These are phyloP conservation scores for Rhizomucor pusillus DNA, from an alignment of 371 early-diverging fungal species.

Conservation along the genomic window DNA sequence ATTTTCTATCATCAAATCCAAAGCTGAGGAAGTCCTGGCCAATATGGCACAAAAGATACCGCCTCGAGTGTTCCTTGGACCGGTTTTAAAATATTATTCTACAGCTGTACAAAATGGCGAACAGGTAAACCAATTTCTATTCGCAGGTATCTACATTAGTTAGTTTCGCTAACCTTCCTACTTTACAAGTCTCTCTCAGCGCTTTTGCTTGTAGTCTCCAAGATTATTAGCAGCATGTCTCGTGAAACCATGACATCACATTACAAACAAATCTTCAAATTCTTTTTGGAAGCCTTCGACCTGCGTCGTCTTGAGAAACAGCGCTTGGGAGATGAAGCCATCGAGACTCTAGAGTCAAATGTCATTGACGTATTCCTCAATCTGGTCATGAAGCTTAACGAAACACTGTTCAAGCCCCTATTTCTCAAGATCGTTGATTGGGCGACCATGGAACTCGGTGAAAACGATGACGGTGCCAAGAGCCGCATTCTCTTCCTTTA, in stretches of 20 bases:
- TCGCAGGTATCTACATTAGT: background rate
- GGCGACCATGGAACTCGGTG: conserved; percentile 69
- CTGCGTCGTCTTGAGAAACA: conserved; percentile 45
- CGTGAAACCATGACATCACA: conserved; percentile 64
- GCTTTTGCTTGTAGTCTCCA: conserved; percentile 51
- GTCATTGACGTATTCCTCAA: conserved; percentile 75
- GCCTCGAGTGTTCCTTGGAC: conserved; percentile 68
- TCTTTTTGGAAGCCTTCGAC: conserved; percentile 76
- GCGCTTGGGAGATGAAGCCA: conserved; percentile 24
- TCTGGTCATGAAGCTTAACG: conserved; percentile 88
- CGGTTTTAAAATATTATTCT: conserved; percentile 64
- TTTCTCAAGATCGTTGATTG: conserved; percentile 89
- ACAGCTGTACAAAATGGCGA: conserved; percentile 57
- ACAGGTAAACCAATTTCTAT: conserved; percentile 16
- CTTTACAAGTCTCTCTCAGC: conserved; percentile 14
- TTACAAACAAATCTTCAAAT: conserved; percentile 80
- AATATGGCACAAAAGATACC: conserved; percentile 61
- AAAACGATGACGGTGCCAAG: conserved; percentile 34
- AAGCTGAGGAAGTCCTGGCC: conserved; percentile 48
- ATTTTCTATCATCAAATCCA: conserved; percentile 44
- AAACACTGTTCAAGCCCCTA: conserved; percentile 89
- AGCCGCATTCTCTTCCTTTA: conserved; percentile 78
- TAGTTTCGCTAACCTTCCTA: conserved; percentile 1
- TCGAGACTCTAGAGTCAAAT: conserved; percentile 64
- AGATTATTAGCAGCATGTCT: conserved; percentile 66